Percentiles rank a stretch among this genome's conserved stretches.
phyloP scores from a whole-genome alignment of 2,329 filamentous ascomycete species.

The Periconia digitata region DNA sequence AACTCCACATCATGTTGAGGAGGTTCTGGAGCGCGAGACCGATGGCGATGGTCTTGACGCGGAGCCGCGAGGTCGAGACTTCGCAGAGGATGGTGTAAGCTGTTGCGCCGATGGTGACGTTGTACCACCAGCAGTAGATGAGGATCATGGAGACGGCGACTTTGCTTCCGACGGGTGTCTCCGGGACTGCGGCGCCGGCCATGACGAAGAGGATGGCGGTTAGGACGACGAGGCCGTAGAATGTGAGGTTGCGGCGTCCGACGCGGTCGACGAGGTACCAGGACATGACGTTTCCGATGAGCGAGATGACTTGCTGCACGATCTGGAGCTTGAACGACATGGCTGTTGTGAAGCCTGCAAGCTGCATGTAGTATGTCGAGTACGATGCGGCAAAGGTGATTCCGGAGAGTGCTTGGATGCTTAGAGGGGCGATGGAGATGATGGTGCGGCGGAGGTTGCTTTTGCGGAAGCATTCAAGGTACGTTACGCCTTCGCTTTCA shows the following conservation, averaged over 20 bases:
- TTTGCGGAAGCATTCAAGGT: constrained; percentile 79
- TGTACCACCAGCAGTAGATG: constrained; percentile 64
- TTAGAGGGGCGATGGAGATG: constrained; percentile 56
- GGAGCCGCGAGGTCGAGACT: constrained; percentile 74
- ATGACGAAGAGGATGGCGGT: constrained; percentile 72
- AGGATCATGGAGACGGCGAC: constrained; percentile 51
- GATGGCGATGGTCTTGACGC: constrained; percentile 86
- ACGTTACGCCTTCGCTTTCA: constrained; percentile 63
- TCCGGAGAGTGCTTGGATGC: constrained; percentile 47
- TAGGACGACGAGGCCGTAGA: constrained; percentile 57
- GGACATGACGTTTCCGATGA: constrained; percentile 73
- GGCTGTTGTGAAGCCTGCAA: constrained; percentile 43
- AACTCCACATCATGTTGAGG: constrained; percentile 43
- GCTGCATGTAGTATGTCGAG: constrained; percentile 46
- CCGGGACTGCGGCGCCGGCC: constrained; percentile 71
- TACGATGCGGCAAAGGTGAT: constrained; percentile 45
- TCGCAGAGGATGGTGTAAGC: constrained; percentile 85
- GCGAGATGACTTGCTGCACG: constrained; percentile 64
- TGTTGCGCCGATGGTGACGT: constrained; percentile 73
- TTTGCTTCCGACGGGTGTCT: constrained; percentile 40
- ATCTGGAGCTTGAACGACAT: constrained; percentile 46
- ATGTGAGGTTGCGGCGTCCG: constrained; percentile 70
- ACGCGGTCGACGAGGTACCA: constrained; percentile 79
- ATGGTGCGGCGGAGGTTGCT: constrained; percentile 70
- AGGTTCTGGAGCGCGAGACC: constrained; percentile 53